A percentile compares a stretch with the other conserved stretches of the same genome.
phyloP scores from a whole-genome alignment of 2,329 filamentous ascomycete species.

The Phaeoacremonium minimum region DNA sequence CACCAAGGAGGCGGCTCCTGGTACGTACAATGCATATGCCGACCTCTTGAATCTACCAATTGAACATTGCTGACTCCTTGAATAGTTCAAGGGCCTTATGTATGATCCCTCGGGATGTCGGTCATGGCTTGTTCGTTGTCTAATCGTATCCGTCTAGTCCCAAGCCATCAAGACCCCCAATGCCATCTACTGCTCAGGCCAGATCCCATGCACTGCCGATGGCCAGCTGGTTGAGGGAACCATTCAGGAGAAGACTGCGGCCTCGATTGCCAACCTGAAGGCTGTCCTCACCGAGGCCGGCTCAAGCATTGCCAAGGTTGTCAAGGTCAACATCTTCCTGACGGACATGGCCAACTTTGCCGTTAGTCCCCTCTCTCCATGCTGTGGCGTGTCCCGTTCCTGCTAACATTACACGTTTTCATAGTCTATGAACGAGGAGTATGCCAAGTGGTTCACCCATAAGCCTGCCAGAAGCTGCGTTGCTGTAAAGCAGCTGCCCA shows the following conservation, averaged over 20 bases:
- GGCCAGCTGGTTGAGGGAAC: constrained; percentile 53
- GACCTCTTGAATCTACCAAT: background rate
- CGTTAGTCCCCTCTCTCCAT: constrained; percentile 27
- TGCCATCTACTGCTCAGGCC: constrained; percentile 64
- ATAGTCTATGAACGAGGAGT: constrained; percentile 76
- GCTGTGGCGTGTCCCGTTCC: background rate
- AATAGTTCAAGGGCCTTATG: constrained; percentile 59
- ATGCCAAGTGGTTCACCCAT: constrained; percentile 76
- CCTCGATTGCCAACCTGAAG: constrained; percentile 72
- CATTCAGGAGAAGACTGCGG: constrained; percentile 59
- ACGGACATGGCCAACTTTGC: constrained; percentile 87
- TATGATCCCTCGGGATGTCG: constrained; percentile 37
- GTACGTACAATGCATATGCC: too few species aligned
- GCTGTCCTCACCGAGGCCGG: constrained; percentile 80
- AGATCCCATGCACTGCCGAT: constrained; percentile 61
- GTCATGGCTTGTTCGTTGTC: too few species aligned
- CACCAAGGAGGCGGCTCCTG: constrained; percentile 54
- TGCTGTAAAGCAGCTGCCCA: constrained; percentile 82
- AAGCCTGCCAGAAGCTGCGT: constrained; percentile 89
- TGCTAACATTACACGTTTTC: background rate
- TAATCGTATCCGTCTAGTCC: constrained; percentile 38
- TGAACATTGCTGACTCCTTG: constrained; percentile 5
- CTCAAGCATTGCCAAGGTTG: constrained; percentile 71
- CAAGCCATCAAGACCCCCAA: constrained; percentile 63
- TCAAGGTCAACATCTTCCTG: constrained; percentile 91